A percentile compares a stretch with the other conserved stretches of the same genome.
Conservation (phyloP, 176 grass and related monocot genomes). For the Triticum monococcum region DNA sequence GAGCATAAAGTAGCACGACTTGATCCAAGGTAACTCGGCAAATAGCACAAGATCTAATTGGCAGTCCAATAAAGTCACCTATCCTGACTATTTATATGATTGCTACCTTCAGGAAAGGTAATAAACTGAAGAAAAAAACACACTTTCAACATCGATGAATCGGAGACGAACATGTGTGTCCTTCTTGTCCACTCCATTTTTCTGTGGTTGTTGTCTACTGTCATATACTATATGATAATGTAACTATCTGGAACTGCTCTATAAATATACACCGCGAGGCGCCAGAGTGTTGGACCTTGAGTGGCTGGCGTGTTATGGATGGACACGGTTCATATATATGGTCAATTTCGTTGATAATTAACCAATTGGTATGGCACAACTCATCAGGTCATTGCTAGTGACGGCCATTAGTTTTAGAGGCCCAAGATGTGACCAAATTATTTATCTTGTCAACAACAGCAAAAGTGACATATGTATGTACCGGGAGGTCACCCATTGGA, state of each 20-base stretch:
- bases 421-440: conserved; percentile 9
- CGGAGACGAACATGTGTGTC: background rate
- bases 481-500: conserved; percentile 5
- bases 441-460: background rate
- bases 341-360: conserved; percentile 3
- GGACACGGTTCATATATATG: background rate
- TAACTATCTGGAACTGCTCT: background rate
- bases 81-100: background rate
- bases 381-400: background rate
- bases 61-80: background rate
- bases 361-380: conserved; percentile 17
- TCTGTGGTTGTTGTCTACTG: background rate
- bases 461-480: background rate
- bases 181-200: background rate
- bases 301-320: background rate
- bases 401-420: background rate
- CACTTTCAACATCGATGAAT: background rate
- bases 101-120: background rate
- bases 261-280: background rate
- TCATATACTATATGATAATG: background rate
- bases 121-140: background rate
- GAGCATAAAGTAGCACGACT: background rate
- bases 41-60: background rate
- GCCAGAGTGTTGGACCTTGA: background rate
- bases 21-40: background rate